Evolutionary conservation across 768 basidiomycete genomes (phyloP), one percentile per base, ranked within the genome.

Genomic region (Dentipellis fragilis): DNA sequence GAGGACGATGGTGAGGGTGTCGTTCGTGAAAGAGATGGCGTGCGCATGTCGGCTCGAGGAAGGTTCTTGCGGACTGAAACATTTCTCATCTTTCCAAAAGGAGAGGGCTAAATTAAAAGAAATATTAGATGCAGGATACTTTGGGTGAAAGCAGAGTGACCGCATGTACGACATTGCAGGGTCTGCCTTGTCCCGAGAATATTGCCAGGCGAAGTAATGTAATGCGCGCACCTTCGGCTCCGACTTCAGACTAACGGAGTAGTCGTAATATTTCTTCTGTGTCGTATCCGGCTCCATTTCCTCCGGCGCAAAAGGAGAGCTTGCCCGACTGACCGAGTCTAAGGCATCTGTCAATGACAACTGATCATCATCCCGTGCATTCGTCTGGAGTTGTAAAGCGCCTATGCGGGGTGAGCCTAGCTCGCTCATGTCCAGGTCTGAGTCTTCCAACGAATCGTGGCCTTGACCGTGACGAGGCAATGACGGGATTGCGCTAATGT

Each of bases 11-110:
- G 75, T 1, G 82, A 83, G 36, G 81, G 77, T 0, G 77, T 75
- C 1, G 83, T 85, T 51, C 77, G 78, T 8, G 85, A 78, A 9
- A 87, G 72, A 1, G 85, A 86, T 4, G 85, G 85, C 4, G 84
- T 86, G 23, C 85, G 80, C 17, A 73, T 72, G 29, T 45, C 42
- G 19, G 42, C 42, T 17, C 81, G 75, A 17, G 73, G 63, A 38
- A 75, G 64, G 16, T 79, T 74, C 55, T 75, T 75, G 35, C 84
- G 79, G 50, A 84, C 59, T 11, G 78, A 75, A 23, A 86, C 79
- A 62, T 87, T 82, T 10, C 81, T 80, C 65, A 76, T 82, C 58
- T 79, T 84, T 58, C 83, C 76, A 42, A 76, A 73, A 11, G 84
- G 81, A 11, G 85, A 85, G 11, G 73, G 69, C 85, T 87, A 34